Base-by-base conservation (phyloP, 495 filamentous ascomycete genomes). In the Lophiostoma macrostomum region DNA sequence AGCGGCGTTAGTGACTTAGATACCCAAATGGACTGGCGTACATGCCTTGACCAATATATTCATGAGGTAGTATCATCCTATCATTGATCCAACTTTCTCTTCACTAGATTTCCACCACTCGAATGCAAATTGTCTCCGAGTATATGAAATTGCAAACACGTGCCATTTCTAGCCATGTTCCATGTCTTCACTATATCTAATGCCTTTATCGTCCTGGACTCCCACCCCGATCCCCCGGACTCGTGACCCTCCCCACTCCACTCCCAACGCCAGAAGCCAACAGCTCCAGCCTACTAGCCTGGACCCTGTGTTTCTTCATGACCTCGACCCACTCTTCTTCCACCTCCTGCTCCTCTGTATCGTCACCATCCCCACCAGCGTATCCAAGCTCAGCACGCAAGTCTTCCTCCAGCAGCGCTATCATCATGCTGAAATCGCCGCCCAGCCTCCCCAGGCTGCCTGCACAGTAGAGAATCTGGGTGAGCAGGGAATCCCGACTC, bases 401-500 rank as follows among this genome's bases (percentile, higher is more conserved):
- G 14, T 64, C 62, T 34, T 80, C 80, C 13, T 75, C 71, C 27
- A 94, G 63, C 40, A 82, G 77, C 0, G 89, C 89, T 49, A 97
- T 69, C 36, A 96, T 80, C 72, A 95, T 74, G 34, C 91, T 87
- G 73, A 97, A 97, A 68, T 97, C 94, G 1, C 88, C 90, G 5
- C 94, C 94, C 0, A 97, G 71, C 23, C 94, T 79, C 5, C 93
- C 93, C 53, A 99, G 71, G 71, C 90, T 96, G 14, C 90, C 90
- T 2, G 91, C 90, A 59, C 91, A 96, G 71, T 97, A 99, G 16
- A 97, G 75, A 2, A 97, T 86, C 66, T 99, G 94, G 0, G 91
- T 99, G 2, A 97, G 71, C 48, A 99, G 71, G 63, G 88, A 93
- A 58, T 99, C 94, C 35, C 78, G 76, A 0, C 85, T 84, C 32